Percentiles rank a stretch among this genome's conserved stretches.
phyloP scores from a whole-genome alignment of 148 eudicot species.

The Arctostaphylos glauca region DNA sequence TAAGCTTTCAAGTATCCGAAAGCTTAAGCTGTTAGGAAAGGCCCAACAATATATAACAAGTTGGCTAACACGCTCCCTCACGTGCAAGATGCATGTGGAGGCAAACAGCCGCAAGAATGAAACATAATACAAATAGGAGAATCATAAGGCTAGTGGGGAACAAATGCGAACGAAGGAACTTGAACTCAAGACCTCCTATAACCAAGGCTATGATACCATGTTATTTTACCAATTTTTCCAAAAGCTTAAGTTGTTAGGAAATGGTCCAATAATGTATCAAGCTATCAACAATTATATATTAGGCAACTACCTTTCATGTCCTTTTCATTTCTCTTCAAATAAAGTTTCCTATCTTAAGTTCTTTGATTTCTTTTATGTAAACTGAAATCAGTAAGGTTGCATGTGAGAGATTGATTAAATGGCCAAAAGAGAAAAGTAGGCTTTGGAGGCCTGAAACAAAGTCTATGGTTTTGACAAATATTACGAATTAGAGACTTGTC shows the following conservation, averaged over 20 bases:
- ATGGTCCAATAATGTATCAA: neutral
- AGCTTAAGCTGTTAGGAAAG: neutral
- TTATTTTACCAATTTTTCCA: neutral
- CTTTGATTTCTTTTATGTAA: neutral
- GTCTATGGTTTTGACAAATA: neutral
- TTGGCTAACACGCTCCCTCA: neutral
- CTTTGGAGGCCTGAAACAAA: neutral
- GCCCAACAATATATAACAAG: neutral
- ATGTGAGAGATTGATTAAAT: neutral
- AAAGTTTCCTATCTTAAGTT: neutral
- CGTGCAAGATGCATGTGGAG: neutral
- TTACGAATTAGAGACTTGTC: slow-evolving; percentile 1
- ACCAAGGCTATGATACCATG: neutral
- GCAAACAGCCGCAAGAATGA: neutral
- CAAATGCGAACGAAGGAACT: neutral
- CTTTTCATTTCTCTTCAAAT: neutral
- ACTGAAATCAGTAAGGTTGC: neutral
- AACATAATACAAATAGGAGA: neutral
- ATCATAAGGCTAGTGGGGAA: neutral
- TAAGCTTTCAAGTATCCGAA: neutral
- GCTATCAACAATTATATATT: neutral
- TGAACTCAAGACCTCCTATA: neutral
- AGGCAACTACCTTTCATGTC: neutral
- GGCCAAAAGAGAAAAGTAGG: neutral
- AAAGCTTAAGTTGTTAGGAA: neutral